Evolutionary conservation across 495 filamentous ascomycete species (phyloP), one percentile per base, ranked within the genome.

Genomic region (Cladorrhinum samala): DNA sequence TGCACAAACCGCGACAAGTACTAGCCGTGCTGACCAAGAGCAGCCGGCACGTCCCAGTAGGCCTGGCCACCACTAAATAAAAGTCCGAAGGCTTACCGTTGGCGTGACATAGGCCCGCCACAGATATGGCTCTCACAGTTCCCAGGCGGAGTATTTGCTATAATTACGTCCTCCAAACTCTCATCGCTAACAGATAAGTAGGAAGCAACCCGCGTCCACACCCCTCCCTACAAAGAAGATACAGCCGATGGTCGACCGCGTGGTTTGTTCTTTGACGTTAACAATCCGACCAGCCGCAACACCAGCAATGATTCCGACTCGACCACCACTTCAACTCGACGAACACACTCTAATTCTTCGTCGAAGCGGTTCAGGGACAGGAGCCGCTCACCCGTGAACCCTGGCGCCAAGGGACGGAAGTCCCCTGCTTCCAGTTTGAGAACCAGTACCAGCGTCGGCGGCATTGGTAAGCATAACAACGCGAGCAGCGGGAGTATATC

Each of bases 211-310:
- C 68, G 76, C 9, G 59, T 80, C 0, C 60, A 68, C 38, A 77
- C 80, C 18, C 79, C 79, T 0, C 70, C 76, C 0, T 60, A 73
- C 19, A 66, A 60, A 39, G 61, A 67, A 38, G 60, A 55, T 19
- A 56, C 60, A 5, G 56, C 59, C 5, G 60, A 66, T 9, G 49
- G 63, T 3, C 65, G 62, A 24, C 61, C 64, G 2, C 69, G 70
- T 9, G 72, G 72, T 2, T 71, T 80, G 56, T 80, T 80, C 63
- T 75, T 77, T 53, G 73, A 81, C 45, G 67, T 79, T 24, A 54
- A 43, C 39, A 46, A 45, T 18, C 36, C 49, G 2, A 38, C 54
- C 19, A 19, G 38, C 55, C 17, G 60, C 13, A 47, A 6, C 45
- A 25, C 16, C 24, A n/a, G 20, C 27, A 17, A 39, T 1, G 17